Conservation (phyloP, 352 stramenopile genomes). For the Achlya hypogyna region DNA sequence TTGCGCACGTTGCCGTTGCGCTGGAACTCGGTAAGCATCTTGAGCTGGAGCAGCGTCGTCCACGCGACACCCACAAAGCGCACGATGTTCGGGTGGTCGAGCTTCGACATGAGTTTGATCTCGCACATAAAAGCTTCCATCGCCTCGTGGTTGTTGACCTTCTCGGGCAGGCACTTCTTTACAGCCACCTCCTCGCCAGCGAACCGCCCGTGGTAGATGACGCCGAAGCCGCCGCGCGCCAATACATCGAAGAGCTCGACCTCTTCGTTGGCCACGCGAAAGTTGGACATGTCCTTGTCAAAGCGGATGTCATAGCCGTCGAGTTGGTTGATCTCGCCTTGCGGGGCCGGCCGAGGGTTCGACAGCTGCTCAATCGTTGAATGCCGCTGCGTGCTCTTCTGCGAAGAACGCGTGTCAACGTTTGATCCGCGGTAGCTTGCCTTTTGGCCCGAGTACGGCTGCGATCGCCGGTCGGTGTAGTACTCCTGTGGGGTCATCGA, state of each 20-base stretch:
- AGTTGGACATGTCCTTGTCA: conserved; percentile 19
- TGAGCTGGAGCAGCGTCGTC: conserved; percentile 79
- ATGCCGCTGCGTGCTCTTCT: not conserved
- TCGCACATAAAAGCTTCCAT: conserved; percentile 69
- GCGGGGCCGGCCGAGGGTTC: not conserved
- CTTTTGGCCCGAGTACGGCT: not conserved
- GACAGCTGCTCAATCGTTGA: not conserved
- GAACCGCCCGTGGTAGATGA: conserved; percentile 30
- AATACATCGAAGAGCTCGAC: conserved; percentile 9
- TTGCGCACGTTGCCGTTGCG: conserved; percentile 60
- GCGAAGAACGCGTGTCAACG: not conserved
- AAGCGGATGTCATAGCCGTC: conserved; percentile 19
- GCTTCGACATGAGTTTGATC: conserved; percentile 73
- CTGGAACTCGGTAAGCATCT: conserved; percentile 76
- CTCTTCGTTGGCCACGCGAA: conserved; percentile 16
- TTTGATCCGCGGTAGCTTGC: not conserved
- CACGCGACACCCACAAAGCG: conserved; percentile 75
- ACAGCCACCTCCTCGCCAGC: conserved; percentile 42
- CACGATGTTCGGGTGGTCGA: conserved; percentile 72
- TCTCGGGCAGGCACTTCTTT: conserved; percentile 79
- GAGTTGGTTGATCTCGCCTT: conserved; percentile 14
- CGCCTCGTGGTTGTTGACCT: conserved; percentile 59
- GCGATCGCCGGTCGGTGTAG: conserved; percentile 4
- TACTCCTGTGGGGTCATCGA: not conserved
- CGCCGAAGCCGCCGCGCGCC: conserved; percentile 24